phyloP scores from a whole-genome alignment of 306 rosid genomes.

The Sesbania bispinosa region DNA sequence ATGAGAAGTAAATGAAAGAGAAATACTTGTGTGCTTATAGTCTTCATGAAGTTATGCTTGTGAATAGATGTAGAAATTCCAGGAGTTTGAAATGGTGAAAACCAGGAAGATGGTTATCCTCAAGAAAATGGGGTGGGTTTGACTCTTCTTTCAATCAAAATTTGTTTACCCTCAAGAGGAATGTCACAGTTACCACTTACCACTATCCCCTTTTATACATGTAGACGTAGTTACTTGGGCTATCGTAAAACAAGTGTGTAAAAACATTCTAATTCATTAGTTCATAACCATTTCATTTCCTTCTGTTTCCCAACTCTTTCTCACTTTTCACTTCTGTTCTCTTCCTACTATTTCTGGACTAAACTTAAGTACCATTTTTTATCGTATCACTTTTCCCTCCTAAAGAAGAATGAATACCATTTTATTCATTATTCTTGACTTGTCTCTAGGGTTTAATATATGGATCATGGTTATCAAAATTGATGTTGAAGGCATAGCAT shows the following conservation, averaged over 20 bases:
- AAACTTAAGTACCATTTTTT: background rate
- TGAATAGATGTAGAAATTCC: background rate
- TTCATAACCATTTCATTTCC: background rate
- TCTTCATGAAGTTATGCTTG: background rate
- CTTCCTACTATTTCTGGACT: background rate
- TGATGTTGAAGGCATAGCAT: background rate
- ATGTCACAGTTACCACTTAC: too few species aligned
- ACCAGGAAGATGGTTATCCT: background rate
- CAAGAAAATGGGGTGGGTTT: background rate
- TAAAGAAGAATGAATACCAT: background rate
- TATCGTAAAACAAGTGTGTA: background rate
- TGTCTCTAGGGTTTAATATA: background rate
- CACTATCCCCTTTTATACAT: background rate
- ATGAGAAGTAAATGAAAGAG: constrained; percentile 5
- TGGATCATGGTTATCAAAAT: background rate
- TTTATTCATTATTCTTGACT: background rate
- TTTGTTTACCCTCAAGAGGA: constrained; percentile 10
- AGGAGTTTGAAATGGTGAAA: constrained; percentile 24
- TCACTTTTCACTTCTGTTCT: background rate
- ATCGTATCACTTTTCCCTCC: background rate
- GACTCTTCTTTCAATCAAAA: background rate
- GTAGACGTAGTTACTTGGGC: background rate
- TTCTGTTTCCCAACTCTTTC: background rate
- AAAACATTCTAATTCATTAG: background rate
- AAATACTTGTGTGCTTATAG: background rate